These are phyloP conservation scores for Penicillium sp. DNA, from an alignment of 2,329 filamentous ascomycete genomes.

Conservation along the genomic window DNA sequence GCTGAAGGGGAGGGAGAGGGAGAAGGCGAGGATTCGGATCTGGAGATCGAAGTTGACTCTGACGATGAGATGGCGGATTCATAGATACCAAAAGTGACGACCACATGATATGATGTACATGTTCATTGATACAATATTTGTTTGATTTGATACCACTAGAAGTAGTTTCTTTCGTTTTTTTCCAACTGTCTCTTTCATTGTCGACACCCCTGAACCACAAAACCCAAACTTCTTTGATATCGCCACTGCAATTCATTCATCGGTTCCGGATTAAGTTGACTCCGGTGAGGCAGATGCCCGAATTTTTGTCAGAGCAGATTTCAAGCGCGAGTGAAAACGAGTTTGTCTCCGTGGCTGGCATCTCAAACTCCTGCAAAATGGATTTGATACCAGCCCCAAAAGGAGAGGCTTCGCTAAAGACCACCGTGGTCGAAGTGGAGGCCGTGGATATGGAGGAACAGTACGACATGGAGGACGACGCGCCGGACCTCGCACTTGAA, in stretches of 20 bases:
- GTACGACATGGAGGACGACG: slow-evolving; percentile 21
- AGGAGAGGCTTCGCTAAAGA: slow-evolving; percentile 35
- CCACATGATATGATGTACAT: slow-evolving; percentile 27
- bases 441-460: slow-evolving; percentile 26
- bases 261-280: slow-evolving; percentile 30
- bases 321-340: slow-evolving; percentile 21
- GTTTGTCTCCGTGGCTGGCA: slow-evolving; percentile 32
- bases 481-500: slow-evolving; percentile 29
- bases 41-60: slow-evolving; percentile 55
- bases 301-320: slow-evolving; percentile 23
- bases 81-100: slow-evolving; percentile 27
- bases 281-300: slow-evolving; percentile 29
- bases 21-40: slow-evolving; percentile 51
- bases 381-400: slow-evolving; percentile 37
- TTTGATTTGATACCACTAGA: slow-evolving; percentile 33
- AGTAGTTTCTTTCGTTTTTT: slow-evolving; percentile 7
- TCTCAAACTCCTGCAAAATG: slow-evolving; percentile 36
- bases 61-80: slow-evolving; percentile 55
- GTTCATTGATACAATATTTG: slow-evolving; percentile 13
- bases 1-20: slow-evolving; percentile 53
- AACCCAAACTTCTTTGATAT: slow-evolving; percentile 16
- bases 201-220: neutral
- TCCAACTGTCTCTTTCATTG: neutral
- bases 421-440: slow-evolving; percentile 37
- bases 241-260: slow-evolving; percentile 11